Base-by-base conservation (phyloP, 345 rosid genomes). In the Citrus glauca region DNA sequence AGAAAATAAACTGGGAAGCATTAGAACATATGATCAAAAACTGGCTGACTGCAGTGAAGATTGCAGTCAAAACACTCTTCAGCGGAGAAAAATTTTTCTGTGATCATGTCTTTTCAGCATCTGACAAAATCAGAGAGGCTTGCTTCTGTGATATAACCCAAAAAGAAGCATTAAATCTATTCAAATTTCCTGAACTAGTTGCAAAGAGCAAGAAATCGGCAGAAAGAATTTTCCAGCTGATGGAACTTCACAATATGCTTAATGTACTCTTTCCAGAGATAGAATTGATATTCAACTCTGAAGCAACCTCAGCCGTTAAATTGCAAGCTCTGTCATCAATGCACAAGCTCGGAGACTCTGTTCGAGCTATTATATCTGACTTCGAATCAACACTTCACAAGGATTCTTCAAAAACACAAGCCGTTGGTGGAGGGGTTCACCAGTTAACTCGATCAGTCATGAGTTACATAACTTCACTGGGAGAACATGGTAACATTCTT, bases 341-440 rank as follows among this genome's bases (percentile, higher is more conserved):
- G 3, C 85, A 83, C 75, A 87, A 88, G 70, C 91, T 94, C 27
- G 89, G 91, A 5, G 86, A 85, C 13, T 83, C 91, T 0, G 84
- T 85, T 32, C 82, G 79, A 6, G 75, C 73, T 19, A 84, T 87
- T 60, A 80, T 94, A 25, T 71, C 77, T 4, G 88, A 88, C 20
- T 90, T 94, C 60, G 91, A 87, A 56, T 75, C 89, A 19, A 79
- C 88, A 9, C 81, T 96, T 75, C 87, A 85, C 27, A 92, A 89
- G 48, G 91, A 88, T 79, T 79, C 85, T 1, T 82, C 91, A 1
- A 92, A 85, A 79, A 57, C 76, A 22, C 67, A 66, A 2, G 82
- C 82, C 9, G 79, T 87, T 20, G 97, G 98, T 7, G 95, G 94
- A 27, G 94, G 94, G 48, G 81, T 96, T 81, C 98, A 92, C 65